Percentiles rank a stretch among this genome's conserved stretches.
Evolutionary conservation across 106 monocot species (phyloP).

Genomic region (Acanthochlamys bracteata): DNA sequence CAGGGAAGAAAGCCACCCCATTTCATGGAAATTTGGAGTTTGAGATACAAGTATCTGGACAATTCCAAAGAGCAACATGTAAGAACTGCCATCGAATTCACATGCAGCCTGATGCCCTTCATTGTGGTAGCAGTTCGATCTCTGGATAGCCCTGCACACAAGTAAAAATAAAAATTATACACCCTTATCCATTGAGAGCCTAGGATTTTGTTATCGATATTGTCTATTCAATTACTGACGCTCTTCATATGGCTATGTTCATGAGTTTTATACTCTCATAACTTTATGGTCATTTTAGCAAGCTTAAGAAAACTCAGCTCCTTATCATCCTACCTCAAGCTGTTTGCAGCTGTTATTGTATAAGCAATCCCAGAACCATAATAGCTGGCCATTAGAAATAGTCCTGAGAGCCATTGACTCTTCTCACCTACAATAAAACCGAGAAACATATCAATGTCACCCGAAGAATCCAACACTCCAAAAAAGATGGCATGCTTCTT

Average conservation of each 20-base stretch:
- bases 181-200: too few species aligned
- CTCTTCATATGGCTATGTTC: too few species aligned
- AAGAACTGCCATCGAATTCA: conserved; percentile 36
- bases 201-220: too few species aligned
- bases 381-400: background rate
- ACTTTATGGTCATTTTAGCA: too few species aligned
- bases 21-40: conserved; percentile 64
- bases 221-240: too few species aligned
- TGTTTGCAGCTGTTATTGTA: background rate
- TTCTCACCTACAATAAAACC: conserved; percentile 5
- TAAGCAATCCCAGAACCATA: conserved; percentile 3
- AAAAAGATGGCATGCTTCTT: too few species aligned
- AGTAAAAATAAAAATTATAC: background rate
- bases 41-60: conserved; percentile 49
- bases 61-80: conserved; percentile 65
- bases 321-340: conserved; percentile 11
- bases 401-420: conserved; percentile 6
- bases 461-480: too few species aligned
- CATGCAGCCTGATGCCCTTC: conserved; percentile 33
- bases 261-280: too few species aligned
- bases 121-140: conserved; percentile 49
- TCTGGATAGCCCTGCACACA: conserved; percentile 47
- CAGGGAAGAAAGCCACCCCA: conserved; percentile 68
- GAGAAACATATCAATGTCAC: background rate
- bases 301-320: too few species aligned